A percentile compares a stretch with the other conserved stretches of the same genome.
Evolutionary conservation across 2,329 filamentous ascomycete genomes (phyloP).

Genomic region (Sporothrix humicola): DNA sequence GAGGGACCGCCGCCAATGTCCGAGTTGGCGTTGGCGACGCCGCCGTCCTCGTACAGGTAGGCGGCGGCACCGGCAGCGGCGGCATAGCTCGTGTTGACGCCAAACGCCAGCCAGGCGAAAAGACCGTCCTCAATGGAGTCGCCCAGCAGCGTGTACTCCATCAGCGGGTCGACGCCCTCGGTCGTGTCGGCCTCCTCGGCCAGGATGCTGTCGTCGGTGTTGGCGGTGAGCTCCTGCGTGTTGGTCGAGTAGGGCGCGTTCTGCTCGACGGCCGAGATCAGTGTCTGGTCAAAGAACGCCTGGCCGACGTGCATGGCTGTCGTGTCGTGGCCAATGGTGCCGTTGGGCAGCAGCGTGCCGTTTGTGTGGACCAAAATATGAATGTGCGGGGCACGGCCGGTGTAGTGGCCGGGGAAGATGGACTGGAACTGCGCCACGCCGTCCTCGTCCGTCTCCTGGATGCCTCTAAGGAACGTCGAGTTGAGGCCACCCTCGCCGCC

Average conservation of each 20-base stretch:
- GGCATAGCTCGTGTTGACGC: constrained; percentile 49
- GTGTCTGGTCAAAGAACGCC: constrained; percentile 64
- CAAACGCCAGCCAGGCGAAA: constrained; percentile 58
- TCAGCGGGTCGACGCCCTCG: constrained; percentile 51
- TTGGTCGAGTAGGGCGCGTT: constrained; percentile 54
- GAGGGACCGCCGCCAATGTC: neutral
- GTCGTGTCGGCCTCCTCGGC: constrained; percentile 48
- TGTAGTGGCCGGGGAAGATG: constrained; percentile 55
- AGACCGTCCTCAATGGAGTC: constrained; percentile 56
- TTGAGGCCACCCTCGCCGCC: constrained; percentile 46
- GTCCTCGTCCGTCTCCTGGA: constrained; percentile 50
- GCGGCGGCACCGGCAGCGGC: constrained; percentile 29
- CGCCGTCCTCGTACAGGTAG: constrained; percentile 32
- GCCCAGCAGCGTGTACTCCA: constrained; percentile 63
- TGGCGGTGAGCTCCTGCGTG: constrained; percentile 51
- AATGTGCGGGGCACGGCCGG: constrained; percentile 48
- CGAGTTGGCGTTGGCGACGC: constrained; percentile 32
- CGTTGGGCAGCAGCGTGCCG: constrained; percentile 52
- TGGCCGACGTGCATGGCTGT: constrained; percentile 63
- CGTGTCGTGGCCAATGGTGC: constrained; percentile 55
- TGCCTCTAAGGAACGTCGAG: constrained; percentile 52
- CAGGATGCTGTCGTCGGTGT: constrained; percentile 51
- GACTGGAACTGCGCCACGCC: constrained; percentile 52
- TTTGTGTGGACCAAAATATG: constrained; percentile 45
- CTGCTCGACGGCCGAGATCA: constrained; percentile 56